These are phyloP conservation scores for Aegle marmelos DNA, from an alignment of 345 rosid genomes.

Conservation along the genomic window DNA sequence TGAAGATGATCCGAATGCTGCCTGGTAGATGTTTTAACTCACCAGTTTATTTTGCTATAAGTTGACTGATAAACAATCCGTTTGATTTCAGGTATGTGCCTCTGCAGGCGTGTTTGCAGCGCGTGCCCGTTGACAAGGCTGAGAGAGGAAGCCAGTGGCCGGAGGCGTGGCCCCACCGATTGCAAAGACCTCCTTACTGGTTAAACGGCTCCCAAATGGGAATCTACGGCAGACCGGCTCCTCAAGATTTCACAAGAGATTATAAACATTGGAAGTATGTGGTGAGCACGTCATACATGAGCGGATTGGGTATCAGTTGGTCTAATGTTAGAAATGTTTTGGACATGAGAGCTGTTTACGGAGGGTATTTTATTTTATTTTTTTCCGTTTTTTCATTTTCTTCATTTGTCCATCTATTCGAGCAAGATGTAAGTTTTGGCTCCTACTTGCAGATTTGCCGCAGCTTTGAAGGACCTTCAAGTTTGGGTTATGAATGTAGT, in stretches of 20 bases:
- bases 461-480: constrained; percentile 69
- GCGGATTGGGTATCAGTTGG: constrained; percentile 80
- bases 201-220: constrained; percentile 85
- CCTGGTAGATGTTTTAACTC: constrained; percentile 49
- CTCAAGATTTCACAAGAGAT: constrained; percentile 67
- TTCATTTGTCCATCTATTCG: too few relatives aligned
- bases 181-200: constrained; percentile 75
- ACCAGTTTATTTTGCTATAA: too few relatives aligned
- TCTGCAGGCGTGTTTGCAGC: constrained; percentile 80
- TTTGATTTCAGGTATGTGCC: constrained; percentile 73
- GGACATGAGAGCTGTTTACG: constrained; percentile 97
- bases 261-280: constrained; percentile 79
- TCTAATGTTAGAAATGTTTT: constrained; percentile 73
- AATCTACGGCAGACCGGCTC: constrained; percentile 88
- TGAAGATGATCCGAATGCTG: constrained; percentile 83
- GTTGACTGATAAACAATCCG: too few relatives aligned
- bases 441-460: constrained; percentile 59
- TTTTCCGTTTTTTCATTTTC: not conserved
- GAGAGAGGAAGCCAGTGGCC: constrained; percentile 84
- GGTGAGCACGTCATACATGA: constrained; percentile 64
- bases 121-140: constrained; percentile 35
- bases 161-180: constrained; percentile 62
- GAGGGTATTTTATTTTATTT: constrained; percentile 55
- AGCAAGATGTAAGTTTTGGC: not conserved
- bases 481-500: constrained; percentile 90